A percentile compares a stretch with the other conserved stretches of the same genome.
Evolutionary conservation across 805 yeast genomes (phyloP).

Genomic region (Metschnikowia colocasiae): DNA sequence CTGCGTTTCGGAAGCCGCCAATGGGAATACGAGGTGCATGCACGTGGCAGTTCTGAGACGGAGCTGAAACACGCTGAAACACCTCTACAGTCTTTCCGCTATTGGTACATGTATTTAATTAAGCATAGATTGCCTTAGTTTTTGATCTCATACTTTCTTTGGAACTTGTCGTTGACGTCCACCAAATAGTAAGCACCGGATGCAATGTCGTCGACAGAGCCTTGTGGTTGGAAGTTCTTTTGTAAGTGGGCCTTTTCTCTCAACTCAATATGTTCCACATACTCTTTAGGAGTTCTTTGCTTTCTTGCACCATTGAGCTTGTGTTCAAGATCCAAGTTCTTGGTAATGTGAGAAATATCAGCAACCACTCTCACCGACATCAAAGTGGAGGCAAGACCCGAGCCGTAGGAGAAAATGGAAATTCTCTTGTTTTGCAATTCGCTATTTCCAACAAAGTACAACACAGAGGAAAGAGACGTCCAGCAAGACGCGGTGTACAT

Average conservation of each 20-base stretch:
- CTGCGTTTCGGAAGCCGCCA: too few relatives aligned
- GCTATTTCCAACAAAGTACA: slow-evolving; percentile 71
- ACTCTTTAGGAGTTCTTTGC: slow-evolving; percentile 69
- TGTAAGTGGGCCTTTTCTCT: slow-evolving; percentile 89
- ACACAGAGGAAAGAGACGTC: slow-evolving; percentile 78
- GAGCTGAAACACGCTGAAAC: not conserved
- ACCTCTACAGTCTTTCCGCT: not conserved
- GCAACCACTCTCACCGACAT: slow-evolving; percentile 77
- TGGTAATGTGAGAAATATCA: slow-evolving; percentile 66
- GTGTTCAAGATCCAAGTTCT: slow-evolving; percentile 62
- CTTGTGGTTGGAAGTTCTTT: slow-evolving; percentile 75
- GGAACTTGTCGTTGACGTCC: slow-evolving; percentile 81
- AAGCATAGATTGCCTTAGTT: slow-evolving; percentile 6
- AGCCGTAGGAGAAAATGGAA: slow-evolving; percentile 94
- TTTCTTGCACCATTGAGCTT: slow-evolving; percentile 63
- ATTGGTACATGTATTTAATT: not conserved
- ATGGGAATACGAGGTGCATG: too few relatives aligned
- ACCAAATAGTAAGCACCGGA: slow-evolving; percentile 81
- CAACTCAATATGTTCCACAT: slow-evolving; percentile 72
- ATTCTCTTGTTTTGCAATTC: slow-evolving; percentile 77
- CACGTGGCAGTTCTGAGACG: not conserved
- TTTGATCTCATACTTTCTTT: slow-evolving; percentile 75
- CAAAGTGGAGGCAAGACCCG: slow-evolving; percentile 92
- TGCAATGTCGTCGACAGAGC: slow-evolving; percentile 66
- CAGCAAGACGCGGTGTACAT: slow-evolving; percentile 95